Evolutionary conservation across 176 grass and related monocot species (phyloP).

Genomic region (Lolium perenne): DNA sequence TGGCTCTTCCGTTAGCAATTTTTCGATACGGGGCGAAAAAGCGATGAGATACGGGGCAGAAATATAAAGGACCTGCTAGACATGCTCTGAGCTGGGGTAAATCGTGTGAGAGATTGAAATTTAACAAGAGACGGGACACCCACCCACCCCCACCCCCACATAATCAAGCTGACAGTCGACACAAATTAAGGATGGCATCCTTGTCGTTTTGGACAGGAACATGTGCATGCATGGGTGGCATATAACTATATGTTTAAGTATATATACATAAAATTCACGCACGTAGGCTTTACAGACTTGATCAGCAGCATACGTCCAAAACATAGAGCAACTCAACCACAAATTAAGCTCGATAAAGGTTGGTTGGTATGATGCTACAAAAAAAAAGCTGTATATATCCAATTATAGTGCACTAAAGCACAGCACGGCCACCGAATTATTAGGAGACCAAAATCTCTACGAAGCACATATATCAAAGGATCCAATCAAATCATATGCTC

Average conservation of each 20-base stretch:
- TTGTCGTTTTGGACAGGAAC: background rate
- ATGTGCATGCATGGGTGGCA: background rate
- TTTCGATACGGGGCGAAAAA: too few species aligned
- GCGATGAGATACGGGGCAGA: too few species aligned
- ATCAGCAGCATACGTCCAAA: conserved; percentile 3
- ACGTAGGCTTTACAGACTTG: conserved; percentile 3
- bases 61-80: too few species aligned
- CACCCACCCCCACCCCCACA: too few species aligned
- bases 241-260: background rate
- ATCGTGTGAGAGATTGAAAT: background rate
- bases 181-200: background rate
- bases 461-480: background rate
- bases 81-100: background rate
- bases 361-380: background rate
- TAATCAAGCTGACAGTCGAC: background rate
- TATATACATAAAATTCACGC: background rate
- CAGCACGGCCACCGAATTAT: background rate
- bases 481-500: background rate
- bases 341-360: background rate
- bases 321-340: conserved; percentile 10
- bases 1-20: too few species aligned
- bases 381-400: too few species aligned
- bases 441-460: background rate
- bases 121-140: background rate
- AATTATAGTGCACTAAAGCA: background rate